Base-by-base conservation (phyloP, 805 yeast species). In the Yarrowia sp. region DNA sequence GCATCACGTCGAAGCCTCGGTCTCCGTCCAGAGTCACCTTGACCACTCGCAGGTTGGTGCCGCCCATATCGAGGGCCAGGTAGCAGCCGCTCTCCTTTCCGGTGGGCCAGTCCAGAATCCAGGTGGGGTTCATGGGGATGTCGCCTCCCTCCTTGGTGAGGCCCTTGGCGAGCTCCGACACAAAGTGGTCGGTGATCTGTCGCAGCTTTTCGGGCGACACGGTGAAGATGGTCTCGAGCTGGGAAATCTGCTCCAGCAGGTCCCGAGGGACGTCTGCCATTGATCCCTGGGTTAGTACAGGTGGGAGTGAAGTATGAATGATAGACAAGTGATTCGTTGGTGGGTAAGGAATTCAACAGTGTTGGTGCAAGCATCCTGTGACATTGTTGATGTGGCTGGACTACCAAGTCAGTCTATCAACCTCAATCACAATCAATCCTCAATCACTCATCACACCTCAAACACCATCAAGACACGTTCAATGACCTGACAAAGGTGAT, bases 111-210 rank as follows among this genome's bases (percentile, higher is more conserved):
- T 90, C 96, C 84, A 92, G 82, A 68, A 94, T 98, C 98, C 98
- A 94, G 70, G 96, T 91, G 58, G 97, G 97, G 76, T 89, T 92
- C 98, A 94, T 94, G 70, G 99, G 98, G 75, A 92, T 91, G 78
- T 88, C 89, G 69, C 95, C 96, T 65, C 95, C 94, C 68, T 83
- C 78, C 70, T 70, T 40, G 71, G 88, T 83, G 72, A 90, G 83
- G 70, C 98, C 98, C 78, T 90, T 90, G 71, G 87, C 86, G 74
- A 94, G 85, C 80, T 94, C 98, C 33, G 77, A 69, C 67, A 89
- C 84, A 79, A 94, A 94, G 76, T 89, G 96, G 58, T 84, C 83
- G 63, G 91, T 86, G 78, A 94, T 87, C 69, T 82, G 78, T 72
- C 83, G 82, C 76, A 94, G 84, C 71, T 82, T 86, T 9, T 82